Evolutionary conservation across 2,329 filamentous ascomycete genomes (phyloP).

Genomic region (Calonectria naviculata): DNA sequence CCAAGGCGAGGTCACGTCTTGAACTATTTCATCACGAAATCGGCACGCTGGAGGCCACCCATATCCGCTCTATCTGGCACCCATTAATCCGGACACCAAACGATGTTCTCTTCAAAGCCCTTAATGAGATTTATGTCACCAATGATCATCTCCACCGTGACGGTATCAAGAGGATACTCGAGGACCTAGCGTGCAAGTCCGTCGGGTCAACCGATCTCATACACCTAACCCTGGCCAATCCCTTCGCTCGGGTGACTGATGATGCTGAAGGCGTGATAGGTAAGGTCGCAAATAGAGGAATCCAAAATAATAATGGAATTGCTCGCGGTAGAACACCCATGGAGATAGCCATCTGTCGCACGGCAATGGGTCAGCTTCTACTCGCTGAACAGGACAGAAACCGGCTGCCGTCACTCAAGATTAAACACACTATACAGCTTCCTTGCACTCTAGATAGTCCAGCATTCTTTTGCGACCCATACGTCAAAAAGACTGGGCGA

Average conservation of each 20-base stretch:
- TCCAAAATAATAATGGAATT: neutral
- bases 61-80: neutral
- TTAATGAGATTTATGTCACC: conserved; percentile 4
- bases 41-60: neutral
- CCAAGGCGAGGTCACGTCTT: neutral
- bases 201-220: neutral
- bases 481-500: neutral
- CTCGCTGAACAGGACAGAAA: neutral
- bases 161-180: neutral
- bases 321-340: neutral
- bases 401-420: neutral
- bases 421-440: neutral
- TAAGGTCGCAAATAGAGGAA: neutral
- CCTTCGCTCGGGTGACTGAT: neutral
- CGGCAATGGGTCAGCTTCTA: neutral
- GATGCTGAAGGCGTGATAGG: neutral
- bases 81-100: neutral
- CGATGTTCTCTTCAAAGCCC: neutral
- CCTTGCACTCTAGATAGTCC: neutral
- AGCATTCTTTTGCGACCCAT: neutral
- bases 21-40: conserved; percentile 4
- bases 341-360: conserved; percentile 1
- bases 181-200: neutral
- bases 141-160: neutral
- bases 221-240: neutral